phyloP scores from a whole-genome alignment of 2,329 filamentous ascomycete genomes.

The Trichophyton equinum region DNA sequence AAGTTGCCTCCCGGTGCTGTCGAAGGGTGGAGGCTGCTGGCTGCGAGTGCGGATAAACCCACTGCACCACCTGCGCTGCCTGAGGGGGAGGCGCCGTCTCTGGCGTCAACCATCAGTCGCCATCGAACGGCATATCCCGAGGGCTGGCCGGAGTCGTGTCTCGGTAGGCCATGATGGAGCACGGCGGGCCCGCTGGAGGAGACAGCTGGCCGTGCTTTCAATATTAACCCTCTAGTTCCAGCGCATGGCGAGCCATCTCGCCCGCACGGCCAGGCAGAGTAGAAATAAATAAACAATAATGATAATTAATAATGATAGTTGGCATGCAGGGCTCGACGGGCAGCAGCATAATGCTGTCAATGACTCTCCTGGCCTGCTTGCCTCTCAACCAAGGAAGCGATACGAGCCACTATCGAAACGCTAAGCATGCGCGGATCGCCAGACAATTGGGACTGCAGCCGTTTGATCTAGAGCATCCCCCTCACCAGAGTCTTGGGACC shows the following conservation, averaged over 20 bases:
- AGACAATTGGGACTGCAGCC: background rate
- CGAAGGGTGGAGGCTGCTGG: background rate
- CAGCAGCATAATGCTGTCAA: background rate
- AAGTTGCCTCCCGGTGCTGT: background rate
- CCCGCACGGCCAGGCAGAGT: background rate
- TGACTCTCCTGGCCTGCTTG: background rate
- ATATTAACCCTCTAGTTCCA: background rate
- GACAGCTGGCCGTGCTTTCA: background rate
- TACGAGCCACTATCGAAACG: conserved; percentile 3
- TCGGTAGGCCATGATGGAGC: too few species aligned
- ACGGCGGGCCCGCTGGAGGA: background rate
- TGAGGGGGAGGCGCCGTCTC: background rate
- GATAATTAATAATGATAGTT: too few species aligned
- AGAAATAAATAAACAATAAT: background rate
- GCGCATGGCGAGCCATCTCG: background rate
- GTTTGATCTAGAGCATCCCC: background rate
- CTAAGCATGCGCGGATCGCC: background rate
- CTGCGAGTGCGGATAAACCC: background rate
- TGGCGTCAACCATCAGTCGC: background rate
- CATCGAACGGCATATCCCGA: background rate
- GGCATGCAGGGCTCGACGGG: too few species aligned
- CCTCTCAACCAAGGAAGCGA: background rate
- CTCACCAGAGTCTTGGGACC: background rate
- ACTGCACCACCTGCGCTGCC: background rate
- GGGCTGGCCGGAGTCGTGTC: background rate